A percentile compares a stretch with the other conserved stretches of the same genome.
These are phyloP conservation scores for Poa pratensis DNA, from an alignment of 176 grass and related monocot genomes.

Conservation along the genomic window DNA sequence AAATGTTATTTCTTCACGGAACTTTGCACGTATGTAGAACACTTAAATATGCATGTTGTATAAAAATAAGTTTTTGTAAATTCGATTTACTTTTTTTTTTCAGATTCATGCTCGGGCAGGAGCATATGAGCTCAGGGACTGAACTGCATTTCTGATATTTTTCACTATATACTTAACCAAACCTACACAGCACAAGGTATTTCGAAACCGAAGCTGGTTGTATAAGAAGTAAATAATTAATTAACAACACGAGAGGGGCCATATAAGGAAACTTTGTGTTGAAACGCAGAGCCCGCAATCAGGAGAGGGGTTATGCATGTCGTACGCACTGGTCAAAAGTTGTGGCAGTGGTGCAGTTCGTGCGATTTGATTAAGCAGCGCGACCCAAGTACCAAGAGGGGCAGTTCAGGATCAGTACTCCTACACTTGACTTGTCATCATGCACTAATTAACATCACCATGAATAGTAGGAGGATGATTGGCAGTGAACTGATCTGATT, in stretches of 20 bases:
- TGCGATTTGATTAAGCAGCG: constrained; percentile 39
- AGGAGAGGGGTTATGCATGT: constrained; percentile 25
- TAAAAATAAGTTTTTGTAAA: no score
- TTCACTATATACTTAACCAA: no score
- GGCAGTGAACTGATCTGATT: background rate
- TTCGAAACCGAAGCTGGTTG: background rate
- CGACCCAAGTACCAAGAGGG: constrained; percentile 56
- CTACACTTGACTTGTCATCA: background rate
- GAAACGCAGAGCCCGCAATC: constrained; percentile 40
- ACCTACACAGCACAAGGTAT: background rate
- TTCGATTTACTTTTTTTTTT: no score
- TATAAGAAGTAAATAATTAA: background rate
- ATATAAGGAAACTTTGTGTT: constrained; percentile 28
- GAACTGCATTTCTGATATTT: no score
- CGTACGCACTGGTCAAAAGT: constrained; percentile 45
- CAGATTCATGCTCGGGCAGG: no score
- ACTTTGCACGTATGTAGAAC: no score
- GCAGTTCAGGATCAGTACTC: background rate
- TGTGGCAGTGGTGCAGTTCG: constrained; percentile 15
- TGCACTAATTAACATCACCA: constrained; percentile 14
- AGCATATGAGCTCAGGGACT: no score
- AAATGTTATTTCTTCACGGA: no score
- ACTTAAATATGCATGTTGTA: no score
- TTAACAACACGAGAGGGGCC: background rate
- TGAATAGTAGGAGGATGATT: constrained; percentile 39